Conservation (phyloP, 2,329 filamentous ascomycete species). For the Ceratocystis smalleyi region DNA sequence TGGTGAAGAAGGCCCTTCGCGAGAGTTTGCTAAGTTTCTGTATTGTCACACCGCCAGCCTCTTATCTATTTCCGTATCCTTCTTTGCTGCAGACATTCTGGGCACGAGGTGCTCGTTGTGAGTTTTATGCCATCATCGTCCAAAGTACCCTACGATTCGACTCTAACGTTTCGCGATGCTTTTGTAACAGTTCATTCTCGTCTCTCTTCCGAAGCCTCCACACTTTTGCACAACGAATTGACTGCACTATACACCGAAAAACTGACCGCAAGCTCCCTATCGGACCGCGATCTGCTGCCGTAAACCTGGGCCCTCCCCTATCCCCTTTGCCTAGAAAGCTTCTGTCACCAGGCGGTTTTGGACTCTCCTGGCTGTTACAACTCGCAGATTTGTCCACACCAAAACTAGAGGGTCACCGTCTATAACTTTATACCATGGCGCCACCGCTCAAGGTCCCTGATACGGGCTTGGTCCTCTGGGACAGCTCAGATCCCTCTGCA, state of each 20-base stretch:
- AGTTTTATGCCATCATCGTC: neutral
- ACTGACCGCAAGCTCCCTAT: too few species aligned
- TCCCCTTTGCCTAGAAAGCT: too few species aligned
- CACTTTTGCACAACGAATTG: neutral
- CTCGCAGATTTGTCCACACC: neutral
- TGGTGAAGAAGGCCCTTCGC: neutral
- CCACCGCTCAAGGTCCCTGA: slow-evolving; percentile 40
- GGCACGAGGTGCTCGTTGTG: neutral
- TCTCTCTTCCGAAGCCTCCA: neutral
- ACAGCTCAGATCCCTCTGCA: slow-evolving; percentile 31
- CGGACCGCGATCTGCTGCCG: too few species aligned
- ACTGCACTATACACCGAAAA: neutral
- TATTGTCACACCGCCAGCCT: neutral
- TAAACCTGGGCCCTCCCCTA: too few species aligned
- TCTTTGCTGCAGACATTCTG: neutral
- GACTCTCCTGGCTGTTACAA: neutral
- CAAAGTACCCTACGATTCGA: neutral
- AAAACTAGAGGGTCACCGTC: neutral
- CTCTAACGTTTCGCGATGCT: neutral
- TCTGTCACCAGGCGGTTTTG: neutral
- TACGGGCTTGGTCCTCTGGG: slow-evolving; percentile 38
- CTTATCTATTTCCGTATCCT: neutral
- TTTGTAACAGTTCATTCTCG: neutral
- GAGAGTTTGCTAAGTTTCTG: neutral
- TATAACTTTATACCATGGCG: slow-evolving; percentile 45